phyloP scores from a whole-genome alignment of 2,329 filamentous ascomycete species.

The Herpotrichia juniperi region DNA sequence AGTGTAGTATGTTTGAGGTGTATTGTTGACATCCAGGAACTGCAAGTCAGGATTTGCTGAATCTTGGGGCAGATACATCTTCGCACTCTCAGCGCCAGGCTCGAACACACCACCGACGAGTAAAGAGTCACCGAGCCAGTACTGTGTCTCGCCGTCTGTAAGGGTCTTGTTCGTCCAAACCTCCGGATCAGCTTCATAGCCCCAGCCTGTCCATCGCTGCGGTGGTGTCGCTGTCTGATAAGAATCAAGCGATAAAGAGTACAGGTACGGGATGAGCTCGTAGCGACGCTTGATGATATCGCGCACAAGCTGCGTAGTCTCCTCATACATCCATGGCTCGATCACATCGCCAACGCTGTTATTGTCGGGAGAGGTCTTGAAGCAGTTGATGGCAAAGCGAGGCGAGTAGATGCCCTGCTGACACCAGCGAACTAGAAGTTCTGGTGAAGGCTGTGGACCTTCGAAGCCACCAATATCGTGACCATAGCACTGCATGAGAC shows the following conservation, averaged over 20 bases:
- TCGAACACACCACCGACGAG: conserved; percentile 73
- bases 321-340: conserved; percentile 78
- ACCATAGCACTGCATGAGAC: conserved; percentile 71
- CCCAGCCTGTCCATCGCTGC: conserved; percentile 76
- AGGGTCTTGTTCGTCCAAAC: conserved; percentile 66
- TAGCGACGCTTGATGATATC: conserved; percentile 73
- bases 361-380: conserved; percentile 71
- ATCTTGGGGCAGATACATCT: conserved; percentile 66
- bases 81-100: conserved; percentile 59
- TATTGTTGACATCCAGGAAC: conserved; percentile 67
- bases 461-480: conserved; percentile 80
- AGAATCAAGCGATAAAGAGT: conserved; percentile 67
- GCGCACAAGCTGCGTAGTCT: conserved; percentile 67
- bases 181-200: conserved; percentile 69
- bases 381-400: conserved; percentile 79
- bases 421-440: conserved; percentile 74
- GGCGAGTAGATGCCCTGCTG: conserved; percentile 73
- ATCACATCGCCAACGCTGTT: conserved; percentile 74
- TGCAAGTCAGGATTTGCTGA: conserved; percentile 53
- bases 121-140: conserved; percentile 72
- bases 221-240: conserved; percentile 67
- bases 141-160: conserved; percentile 71
- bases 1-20: conserved; percentile 63
- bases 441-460: conserved; percentile 72
- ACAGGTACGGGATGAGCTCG: conserved; percentile 74